Evolutionary conservation across 2,329 filamentous ascomycete species (phyloP), one percentile per base, ranked within the genome.

Genomic region (Penicillium sp.): DNA sequence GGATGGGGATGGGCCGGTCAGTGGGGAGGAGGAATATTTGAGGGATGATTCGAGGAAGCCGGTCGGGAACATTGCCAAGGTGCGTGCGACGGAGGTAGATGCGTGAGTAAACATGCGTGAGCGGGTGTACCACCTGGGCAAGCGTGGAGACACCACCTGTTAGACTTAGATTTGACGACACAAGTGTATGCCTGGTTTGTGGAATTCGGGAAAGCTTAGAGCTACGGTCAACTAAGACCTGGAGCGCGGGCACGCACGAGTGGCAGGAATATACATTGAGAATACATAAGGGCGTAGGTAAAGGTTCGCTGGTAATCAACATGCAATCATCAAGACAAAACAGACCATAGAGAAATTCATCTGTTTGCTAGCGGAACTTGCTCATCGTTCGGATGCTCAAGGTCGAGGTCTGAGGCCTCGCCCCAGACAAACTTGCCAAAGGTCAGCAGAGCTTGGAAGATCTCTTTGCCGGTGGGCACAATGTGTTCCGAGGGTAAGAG

Each of bases 401-500:
- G 22, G 16, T 32, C 29, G 21, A 24, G 6, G 21, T 54, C 47
- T 3, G 32, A 45, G 4, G 51, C 36, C n/a, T 51, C 62, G 2
- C 57, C 55, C 54, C 52, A 53, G 67, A 65, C 43, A 36, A 91
- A 97, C 62, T 89, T 86, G 2, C 90, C 92, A 66, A 96, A 86
- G 64, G 92, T 92, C 68, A 92, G 83, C 58, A 96, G 81, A 0
- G 92, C 91, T 62, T 89, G 88, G 61, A 93, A 86, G 39, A 93
- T 83, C 73, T 99, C 94, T 72, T 93, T 87, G 8, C 94, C 93
- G 0, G 91, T 94, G 0, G 93, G 92, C 2, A 96, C 79, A 55
- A 97, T 97, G 56, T 95, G 84, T 54, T 94, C 88, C 54, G 84
- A 87, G 0, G 94, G 94, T 4, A 97, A 78, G 45, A 99, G 77